Evolutionary conservation across 257 asterid species (phyloP).

Genomic region (Orobanche coerulescens): DNA sequence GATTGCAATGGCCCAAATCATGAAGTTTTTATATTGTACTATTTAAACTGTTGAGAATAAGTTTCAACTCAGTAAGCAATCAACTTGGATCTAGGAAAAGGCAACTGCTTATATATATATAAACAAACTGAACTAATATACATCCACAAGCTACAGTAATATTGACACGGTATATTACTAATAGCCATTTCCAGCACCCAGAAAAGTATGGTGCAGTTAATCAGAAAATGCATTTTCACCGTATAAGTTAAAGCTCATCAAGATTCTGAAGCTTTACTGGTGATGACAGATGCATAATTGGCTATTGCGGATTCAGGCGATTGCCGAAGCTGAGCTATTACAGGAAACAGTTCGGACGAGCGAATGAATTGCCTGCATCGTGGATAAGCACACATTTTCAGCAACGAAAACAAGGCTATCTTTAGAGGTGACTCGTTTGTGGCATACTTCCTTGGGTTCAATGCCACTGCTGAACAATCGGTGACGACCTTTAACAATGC

Average conservation of each 20-base stretch:
- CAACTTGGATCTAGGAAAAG: too few species aligned
- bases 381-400: slow-evolving; percentile 93
- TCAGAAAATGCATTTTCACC: neutral
- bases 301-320: slow-evolving; percentile 88
- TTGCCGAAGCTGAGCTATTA: slow-evolving; percentile 70
- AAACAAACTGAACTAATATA: too few species aligned
- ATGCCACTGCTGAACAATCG: slow-evolving; percentile 63
- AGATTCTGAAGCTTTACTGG: slow-evolving; percentile 57
- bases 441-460: slow-evolving; percentile 68
- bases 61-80: too few species aligned
- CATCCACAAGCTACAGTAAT: neutral
- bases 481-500: slow-evolving; percentile 83
- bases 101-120: too few species aligned
- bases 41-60: too few species aligned
- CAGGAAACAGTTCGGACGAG: slow-evolving; percentile 63
- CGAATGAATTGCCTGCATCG: slow-evolving; percentile 72
- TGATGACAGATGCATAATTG: slow-evolving; percentile 67
- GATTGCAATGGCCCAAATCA: too few species aligned
- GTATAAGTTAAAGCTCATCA: slow-evolving; percentile 15
- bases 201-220: neutral
- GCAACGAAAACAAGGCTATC: slow-evolving; percentile 78
- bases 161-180: neutral
- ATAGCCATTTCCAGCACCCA: neutral
- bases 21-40: too few species aligned
- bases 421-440: slow-evolving; percentile 78